Evolutionary conservation across 805 yeast genomes (phyloP), one percentile per base, ranked within the genome.

Genomic region (Dipodascus albidus): DNA sequence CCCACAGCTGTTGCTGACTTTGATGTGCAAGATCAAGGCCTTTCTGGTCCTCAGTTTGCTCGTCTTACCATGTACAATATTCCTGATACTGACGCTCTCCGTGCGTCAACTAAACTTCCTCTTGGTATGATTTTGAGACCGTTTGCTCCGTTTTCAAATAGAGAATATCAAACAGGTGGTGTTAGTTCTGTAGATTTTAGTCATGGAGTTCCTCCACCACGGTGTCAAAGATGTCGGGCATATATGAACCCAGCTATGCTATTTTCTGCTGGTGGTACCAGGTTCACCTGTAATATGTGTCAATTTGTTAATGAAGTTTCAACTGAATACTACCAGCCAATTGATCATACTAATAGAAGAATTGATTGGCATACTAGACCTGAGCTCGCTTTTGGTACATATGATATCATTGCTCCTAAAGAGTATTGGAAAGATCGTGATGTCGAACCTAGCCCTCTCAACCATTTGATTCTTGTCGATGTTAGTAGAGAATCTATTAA

Each of bases 201-300:
- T 22, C 63, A 63, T 3, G 64, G 72, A 44, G 74, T 74, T 15
- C 87, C 88, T 0, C 95, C 96, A 0, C 83, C 95, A 33, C 78
- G 99, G 60, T 93, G 99, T 69, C 78, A 80, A 59, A 82, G 98
- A 57, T 93, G 99, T 70, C 79, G 96, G 53, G 80, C 96, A 1
- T 93, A 89, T 67, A 75, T 89, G 57, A 93, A 91, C 65, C 95
- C 97, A 2, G 78, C 82, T 19, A 84, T 86, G 81, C 82, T 78
- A 56, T 82, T 80, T 59, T 71, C 75, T 52, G 74, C 79, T 3
- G 76, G 75, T 53, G 82, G 82, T 23, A 78, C 81, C 47, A 72
- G 70, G 54, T 85, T 87, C 67, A 74, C 79, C 11, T 93, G 99
- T 73, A 91, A 91, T 67, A 78, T 93, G 62, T 93, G 99, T 70